Evolutionary conservation across 257 asterid genomes (phyloP), one percentile per base, ranked within the genome.

Genomic region (Cynanchum wilfordii): DNA sequence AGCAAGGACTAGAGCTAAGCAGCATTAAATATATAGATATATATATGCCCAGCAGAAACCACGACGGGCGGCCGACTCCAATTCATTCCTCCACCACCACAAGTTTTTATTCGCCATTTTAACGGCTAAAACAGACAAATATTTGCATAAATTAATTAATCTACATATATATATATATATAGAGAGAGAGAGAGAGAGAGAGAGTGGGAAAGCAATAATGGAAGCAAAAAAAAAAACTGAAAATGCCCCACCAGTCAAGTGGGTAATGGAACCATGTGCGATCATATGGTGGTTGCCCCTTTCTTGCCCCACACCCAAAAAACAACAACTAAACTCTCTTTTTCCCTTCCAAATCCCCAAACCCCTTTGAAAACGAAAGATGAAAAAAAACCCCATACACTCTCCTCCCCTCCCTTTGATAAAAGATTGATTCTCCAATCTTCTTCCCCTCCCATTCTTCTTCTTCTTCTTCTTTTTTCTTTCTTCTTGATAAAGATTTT

Each of bases 221-320:
- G 70, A 73, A 69, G 69, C 67, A 64, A 76, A n/a, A n/a, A n/a
- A n/a, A n/a, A n/a, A 74, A 62, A 56, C 65, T 22, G 47, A 36
- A 64, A 75, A 47, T 64, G 78, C 42, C 73, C 82, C 88, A 81
- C 84, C 73, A 75, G 47, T 73, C 85, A 84, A 85, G 86, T 85
- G 86, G 92, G 86, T 73, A 76, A 82, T 80, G 90, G 77, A 86
- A 82, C 84, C 97, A 92, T 92, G 96, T 92, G 97, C 96, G 73
- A 82, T 85, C 96, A 92, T 92, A 92, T 86, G 97, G 97, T 86
- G 76, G 96, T 89, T 89, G 96, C 86, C 82, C 78, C 75, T 87
- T 79, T 82, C 87, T 75, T n/a, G 74, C 73, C 92, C 97, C 96
- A 89, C 96, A 49, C 33, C 1, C 33, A 30, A 30, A 30, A 1